These are phyloP conservation scores for Parathielavia hyrcaniae DNA, from an alignment of 495 filamentous ascomycete species.

Conservation along the genomic window DNA sequence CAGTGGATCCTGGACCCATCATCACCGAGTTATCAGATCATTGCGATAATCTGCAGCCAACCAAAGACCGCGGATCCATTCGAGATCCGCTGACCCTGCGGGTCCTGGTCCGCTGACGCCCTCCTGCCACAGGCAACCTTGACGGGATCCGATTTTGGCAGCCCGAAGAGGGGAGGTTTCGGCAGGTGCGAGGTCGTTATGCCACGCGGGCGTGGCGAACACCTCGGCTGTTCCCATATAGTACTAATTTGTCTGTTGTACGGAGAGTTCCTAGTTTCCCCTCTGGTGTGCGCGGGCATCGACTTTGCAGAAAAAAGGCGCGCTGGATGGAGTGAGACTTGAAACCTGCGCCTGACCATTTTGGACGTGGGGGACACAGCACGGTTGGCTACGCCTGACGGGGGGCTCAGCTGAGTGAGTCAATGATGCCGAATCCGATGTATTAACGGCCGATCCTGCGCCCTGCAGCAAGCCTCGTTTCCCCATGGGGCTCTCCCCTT, in stretches of 20 bases:
- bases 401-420: conserved; percentile 11
- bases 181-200: not conserved
- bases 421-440: conserved; percentile 2
- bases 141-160: not conserved
- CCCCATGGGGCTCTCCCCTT: not conserved
- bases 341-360: conserved; percentile 9
- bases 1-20: not conserved
- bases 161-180: conserved; percentile 7
- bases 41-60: conserved; percentile 32
- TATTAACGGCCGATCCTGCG: not conserved
- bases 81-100: conserved; percentile 2
- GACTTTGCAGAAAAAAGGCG: not conserved
- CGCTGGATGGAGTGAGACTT: not conserved
- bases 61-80: not conserved
- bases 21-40: conserved; percentile 26
- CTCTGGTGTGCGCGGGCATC: not conserved
- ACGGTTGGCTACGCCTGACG: not conserved
- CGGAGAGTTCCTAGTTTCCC: not conserved
- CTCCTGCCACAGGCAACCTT: conserved; percentile 1
- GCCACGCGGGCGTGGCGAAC: not conserved
- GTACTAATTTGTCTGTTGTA: not conserved
- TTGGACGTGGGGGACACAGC: conserved; percentile 4
- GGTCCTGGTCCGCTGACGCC: not conserved
- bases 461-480: not conserved
- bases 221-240: not conserved